Conservation (phyloP, 345 rosid genomes). For the Eucalyptus shirleyi region DNA sequence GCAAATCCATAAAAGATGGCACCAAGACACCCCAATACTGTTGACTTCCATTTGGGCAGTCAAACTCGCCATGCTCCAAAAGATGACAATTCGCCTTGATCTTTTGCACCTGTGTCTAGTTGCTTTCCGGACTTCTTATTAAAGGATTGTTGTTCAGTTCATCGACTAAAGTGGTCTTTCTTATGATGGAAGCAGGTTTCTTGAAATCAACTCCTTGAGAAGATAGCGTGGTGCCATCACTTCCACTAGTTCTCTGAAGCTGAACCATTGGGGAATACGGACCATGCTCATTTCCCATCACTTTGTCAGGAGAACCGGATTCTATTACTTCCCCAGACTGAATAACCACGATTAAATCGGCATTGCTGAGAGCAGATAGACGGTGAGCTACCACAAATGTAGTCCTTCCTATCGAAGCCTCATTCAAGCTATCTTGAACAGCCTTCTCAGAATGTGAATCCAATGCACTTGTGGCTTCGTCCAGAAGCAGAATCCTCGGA, state of each 20-base stretch:
- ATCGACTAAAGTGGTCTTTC: neutral
- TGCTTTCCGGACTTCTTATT: neutral
- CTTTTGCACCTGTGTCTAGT: neutral
- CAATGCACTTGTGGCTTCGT: constrained; percentile 22
- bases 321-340: neutral
- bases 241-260: constrained; percentile 8
- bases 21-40: constrained; percentile 3
- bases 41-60: constrained; percentile 13
- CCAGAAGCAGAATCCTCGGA: constrained; percentile 9
- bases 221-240: neutral
- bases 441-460: constrained; percentile 14
- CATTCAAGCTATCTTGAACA: constrained; percentile 17
- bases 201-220: neutral
- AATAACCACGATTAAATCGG: constrained; percentile 1
- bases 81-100: neutral
- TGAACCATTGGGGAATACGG: constrained; percentile 12
- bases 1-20: constrained; percentile 5
- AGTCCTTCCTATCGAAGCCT: constrained; percentile 7
- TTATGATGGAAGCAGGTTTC: neutral
- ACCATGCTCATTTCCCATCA: neutral
- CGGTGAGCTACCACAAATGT: constrained; percentile 9
- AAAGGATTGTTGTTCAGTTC: neutral
- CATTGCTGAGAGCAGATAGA: constrained; percentile 1
- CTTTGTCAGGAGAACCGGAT: constrained; percentile 1
- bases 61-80: neutral